Evolutionary conservation across 2,329 filamentous ascomycete species (phyloP).

Genomic region (Cladophialophora carrionii): DNA sequence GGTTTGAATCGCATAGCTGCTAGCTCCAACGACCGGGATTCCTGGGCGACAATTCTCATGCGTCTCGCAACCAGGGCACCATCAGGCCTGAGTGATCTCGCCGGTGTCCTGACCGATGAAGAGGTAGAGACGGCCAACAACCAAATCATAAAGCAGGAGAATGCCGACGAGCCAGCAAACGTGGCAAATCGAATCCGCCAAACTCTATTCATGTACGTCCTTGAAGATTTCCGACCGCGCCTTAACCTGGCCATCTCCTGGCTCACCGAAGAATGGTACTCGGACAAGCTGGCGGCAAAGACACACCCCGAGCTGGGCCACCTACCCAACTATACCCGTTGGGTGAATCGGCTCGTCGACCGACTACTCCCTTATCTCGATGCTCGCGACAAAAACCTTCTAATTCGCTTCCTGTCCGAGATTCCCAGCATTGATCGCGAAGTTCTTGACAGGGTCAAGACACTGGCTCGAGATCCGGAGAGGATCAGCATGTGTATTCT

Average conservation of each 20-base stretch:
- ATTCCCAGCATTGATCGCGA: slow-evolving; percentile 75
- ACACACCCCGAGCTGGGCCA: slow-evolving; percentile 41
- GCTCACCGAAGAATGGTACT: slow-evolving; percentile 98
- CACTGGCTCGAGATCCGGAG: slow-evolving; percentile 66
- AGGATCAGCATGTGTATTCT: slow-evolving; percentile 62
- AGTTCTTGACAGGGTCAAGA: slow-evolving; percentile 72
- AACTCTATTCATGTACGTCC: slow-evolving; percentile 77
- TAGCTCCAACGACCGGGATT: slow-evolving; percentile 80
- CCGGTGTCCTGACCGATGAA: slow-evolving; percentile 61
- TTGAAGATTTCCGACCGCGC: slow-evolving; percentile 87
- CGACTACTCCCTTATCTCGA: slow-evolving; percentile 91
- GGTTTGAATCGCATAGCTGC: slow-evolving; percentile 85
- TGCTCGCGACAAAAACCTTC: slow-evolving; percentile 75
- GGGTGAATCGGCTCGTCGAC: slow-evolving; percentile 79
- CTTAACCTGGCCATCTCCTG: slow-evolving; percentile 90
- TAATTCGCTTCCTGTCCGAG: slow-evolving; percentile 90
- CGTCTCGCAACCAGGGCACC: slow-evolving; percentile 80
- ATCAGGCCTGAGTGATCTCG: slow-evolving; percentile 66
- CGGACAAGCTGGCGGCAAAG: slow-evolving; percentile 66
- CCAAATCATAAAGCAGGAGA: slow-evolving; percentile 41
- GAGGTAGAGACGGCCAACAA: slow-evolving; percentile 33
- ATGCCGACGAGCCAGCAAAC: slow-evolving; percentile 35
- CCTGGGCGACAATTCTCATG: slow-evolving; percentile 86
- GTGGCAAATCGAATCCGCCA: slow-evolving; percentile 72
- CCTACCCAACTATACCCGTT: slow-evolving; percentile 71